phyloP scores from a whole-genome alignment of 78 protist genomes.

The Tieghemostelium lacteum region DNA sequence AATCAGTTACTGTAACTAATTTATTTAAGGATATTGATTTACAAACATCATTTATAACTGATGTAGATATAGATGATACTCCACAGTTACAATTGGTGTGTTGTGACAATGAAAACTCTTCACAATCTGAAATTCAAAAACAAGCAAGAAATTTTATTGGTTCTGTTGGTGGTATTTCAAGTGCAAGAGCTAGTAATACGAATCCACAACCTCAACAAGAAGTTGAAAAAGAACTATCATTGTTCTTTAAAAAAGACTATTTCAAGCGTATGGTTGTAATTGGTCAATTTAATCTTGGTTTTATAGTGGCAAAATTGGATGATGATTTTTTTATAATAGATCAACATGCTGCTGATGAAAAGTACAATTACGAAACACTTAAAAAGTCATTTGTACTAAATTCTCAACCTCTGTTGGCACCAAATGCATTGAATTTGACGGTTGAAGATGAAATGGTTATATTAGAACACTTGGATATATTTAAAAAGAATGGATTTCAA shows the following conservation, averaged over 20 bases:
- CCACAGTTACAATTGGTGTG: too few species aligned
- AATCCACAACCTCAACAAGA: background rate
- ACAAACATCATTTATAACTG: background rate
- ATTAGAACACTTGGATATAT: constrained; percentile 62
- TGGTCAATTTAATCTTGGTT: constrained; percentile 97
- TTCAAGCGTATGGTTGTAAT: constrained; percentile 88
- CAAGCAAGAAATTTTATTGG: background rate
- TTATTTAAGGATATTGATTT: background rate
- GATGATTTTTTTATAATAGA: constrained; percentile 92
- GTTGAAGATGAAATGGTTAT: constrained; percentile 80
- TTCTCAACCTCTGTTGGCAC: constrained; percentile 34
- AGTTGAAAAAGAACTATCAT: constrained; percentile 42
- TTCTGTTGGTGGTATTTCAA: background rate
- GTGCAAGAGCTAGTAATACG: background rate
- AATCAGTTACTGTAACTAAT: background rate
- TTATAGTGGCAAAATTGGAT: constrained; percentile 89
- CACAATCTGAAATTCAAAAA: background rate
- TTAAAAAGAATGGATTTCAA: constrained; percentile 84
- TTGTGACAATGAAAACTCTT: background rate
- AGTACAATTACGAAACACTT: constrained; percentile 89
- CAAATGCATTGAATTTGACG: constrained; percentile 46
- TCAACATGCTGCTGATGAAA: constrained; percentile 99
- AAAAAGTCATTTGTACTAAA: constrained; percentile 9
- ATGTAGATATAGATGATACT: too few species aligned
- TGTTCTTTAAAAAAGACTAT: constrained; percentile 57